Evolutionary conservation across 352 stramenopile genomes (phyloP).

Genomic region (Pythium phragmitis): DNA sequence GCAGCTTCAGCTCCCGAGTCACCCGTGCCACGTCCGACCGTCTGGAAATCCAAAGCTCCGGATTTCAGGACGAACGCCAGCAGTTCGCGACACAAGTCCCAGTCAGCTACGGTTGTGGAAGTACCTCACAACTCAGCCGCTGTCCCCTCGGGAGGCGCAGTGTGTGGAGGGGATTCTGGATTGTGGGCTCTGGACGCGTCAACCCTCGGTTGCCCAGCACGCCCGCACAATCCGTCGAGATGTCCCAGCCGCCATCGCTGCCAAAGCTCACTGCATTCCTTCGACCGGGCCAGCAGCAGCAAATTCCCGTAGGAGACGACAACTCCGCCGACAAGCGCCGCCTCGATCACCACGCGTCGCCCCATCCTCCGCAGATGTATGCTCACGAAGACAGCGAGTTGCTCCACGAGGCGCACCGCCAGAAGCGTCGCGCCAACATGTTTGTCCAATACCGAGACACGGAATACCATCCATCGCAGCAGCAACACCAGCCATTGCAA

Average conservation of each 20-base stretch:
- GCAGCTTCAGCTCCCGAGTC: constrained; percentile 6
- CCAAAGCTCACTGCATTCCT: constrained; percentile 35
- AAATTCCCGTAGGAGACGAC: neutral
- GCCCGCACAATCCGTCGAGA: neutral
- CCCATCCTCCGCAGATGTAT: neutral
- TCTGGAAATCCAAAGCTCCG: constrained; percentile 1
- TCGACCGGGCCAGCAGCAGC: constrained; percentile 13
- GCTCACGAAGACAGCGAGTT: neutral
- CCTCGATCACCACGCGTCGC: neutral
- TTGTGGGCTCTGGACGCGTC: neutral
- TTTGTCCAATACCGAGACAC: constrained; percentile 25
- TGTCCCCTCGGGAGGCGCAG: neutral
- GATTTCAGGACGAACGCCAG: neutral
- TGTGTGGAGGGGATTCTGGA: neutral
- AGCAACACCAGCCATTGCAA: neutral
- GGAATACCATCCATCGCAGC: neutral
- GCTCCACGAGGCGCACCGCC: constrained; percentile 8
- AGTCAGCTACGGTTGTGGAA: neutral
- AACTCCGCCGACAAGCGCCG: constrained; percentile 10
- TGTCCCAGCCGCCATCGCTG: constrained; percentile 26
- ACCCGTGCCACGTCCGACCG: constrained; percentile 2
- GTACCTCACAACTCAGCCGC: neutral
- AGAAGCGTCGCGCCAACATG: constrained; percentile 22
- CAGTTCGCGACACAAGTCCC: neutral
- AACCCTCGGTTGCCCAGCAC: neutral